A percentile compares a stretch with the other conserved stretches of the same genome.
phyloP scores from a whole-genome alignment of 768 basidiomycete genomes.

The Lactarius akahatsu region DNA sequence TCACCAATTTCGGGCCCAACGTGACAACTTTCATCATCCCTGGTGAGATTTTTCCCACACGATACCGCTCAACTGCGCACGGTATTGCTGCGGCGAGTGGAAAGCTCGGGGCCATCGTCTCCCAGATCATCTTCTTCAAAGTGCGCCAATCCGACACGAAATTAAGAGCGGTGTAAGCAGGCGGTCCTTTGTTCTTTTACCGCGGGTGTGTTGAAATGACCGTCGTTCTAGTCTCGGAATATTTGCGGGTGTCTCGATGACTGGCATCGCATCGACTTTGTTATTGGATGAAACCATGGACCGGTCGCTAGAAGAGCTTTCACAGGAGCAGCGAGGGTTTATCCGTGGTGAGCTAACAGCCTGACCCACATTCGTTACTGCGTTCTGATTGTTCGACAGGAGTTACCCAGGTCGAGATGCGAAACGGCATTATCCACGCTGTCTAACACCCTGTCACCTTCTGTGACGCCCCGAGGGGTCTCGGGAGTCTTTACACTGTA shows the following conservation, averaged over 20 bases:
- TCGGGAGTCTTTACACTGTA: not conserved
- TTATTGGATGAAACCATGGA: conserved; percentile 45
- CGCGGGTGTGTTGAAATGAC: not conserved
- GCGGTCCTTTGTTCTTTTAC: not conserved
- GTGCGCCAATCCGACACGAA: conserved; percentile 25
- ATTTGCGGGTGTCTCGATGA: conserved; percentile 46
- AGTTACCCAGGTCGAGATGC: not conserved
- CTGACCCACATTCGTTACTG: not conserved
- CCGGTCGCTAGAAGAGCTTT: conserved; percentile 37
- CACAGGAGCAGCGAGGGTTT: conserved; percentile 37
- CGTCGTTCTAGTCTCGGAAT: conserved; percentile 38
- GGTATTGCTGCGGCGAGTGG: conserved; percentile 46
- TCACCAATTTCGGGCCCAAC: conserved; percentile 47
- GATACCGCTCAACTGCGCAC: conserved; percentile 44
- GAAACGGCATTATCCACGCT: not conserved
- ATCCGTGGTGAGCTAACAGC: conserved; percentile 22
- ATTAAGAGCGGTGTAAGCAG: conserved; percentile 37
- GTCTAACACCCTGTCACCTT: not conserved
- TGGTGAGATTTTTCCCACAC: conserved; percentile 47
- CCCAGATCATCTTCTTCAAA: conserved; percentile 41
- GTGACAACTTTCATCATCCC: conserved; percentile 46
- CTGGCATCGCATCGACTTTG: conserved; percentile 43
- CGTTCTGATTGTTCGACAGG: conserved; percentile 8
- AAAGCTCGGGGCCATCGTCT: conserved; percentile 46
- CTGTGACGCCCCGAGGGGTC: not conserved